Conservation (phyloP, 306 rosid genomes). For the Urtica urens region DNA sequence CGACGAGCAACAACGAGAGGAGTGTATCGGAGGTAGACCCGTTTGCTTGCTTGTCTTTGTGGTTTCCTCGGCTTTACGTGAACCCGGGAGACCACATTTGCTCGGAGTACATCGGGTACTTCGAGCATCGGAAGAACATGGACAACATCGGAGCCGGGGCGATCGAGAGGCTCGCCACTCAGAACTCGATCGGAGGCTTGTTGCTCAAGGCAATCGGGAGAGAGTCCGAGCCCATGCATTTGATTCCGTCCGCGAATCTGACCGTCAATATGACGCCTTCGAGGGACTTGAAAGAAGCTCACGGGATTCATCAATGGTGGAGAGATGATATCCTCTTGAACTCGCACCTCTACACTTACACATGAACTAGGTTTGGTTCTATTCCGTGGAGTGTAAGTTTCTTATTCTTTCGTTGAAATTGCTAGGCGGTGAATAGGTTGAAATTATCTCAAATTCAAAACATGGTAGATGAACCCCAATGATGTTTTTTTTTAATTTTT, state of each 20-base stretch:
- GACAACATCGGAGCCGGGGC: conserved; percentile 69
- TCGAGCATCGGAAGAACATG: conserved; percentile 76
- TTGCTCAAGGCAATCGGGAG: conserved; percentile 54
- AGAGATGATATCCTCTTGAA: conserved; percentile 33
- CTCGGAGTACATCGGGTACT: conserved; percentile 76
- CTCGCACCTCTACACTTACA: conserved; percentile 40
- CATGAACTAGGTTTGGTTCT: conserved; percentile 5
- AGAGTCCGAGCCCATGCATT: conserved; percentile 66
- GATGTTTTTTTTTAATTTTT: neutral
- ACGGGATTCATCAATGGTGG: conserved; percentile 99
- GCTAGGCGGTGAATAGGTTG: too few relatives aligned
- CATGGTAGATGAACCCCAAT: neutral
- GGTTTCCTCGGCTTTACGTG: conserved; percentile 74
- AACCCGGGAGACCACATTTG: conserved; percentile 65
- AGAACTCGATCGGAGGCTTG: conserved; percentile 56
- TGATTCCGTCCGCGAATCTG: conserved; percentile 76
- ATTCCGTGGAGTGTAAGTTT: too few relatives aligned
- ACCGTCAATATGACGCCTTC: conserved; percentile 33
- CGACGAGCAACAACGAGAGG: conserved; percentile 32
- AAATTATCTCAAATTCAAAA: too few relatives aligned
- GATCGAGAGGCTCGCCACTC: conserved; percentile 74
- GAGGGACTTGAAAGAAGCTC: conserved; percentile 55
- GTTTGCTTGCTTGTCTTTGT: conserved; percentile 48
- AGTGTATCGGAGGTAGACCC: conserved; percentile 34
- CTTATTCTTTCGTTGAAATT: neutral